These are phyloP conservation scores for Exutisphaerella laricina DNA, from an alignment of 2,329 filamentous ascomycete genomes.

Conservation along the genomic window DNA sequence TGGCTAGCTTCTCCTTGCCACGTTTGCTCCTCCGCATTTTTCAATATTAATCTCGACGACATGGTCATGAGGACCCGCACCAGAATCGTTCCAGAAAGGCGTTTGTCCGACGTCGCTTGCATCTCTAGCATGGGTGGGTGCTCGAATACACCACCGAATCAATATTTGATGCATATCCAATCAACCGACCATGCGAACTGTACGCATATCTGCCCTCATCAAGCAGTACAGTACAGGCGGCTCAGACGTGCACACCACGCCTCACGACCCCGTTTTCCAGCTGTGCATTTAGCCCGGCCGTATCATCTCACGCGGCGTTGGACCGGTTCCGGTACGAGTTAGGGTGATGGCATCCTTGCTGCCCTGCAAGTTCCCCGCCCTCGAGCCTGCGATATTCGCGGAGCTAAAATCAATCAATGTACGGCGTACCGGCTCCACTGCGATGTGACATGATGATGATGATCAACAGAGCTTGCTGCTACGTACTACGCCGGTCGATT, in stretches of 20 bases:
- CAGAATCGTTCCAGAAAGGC: constrained; percentile 15
- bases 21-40: constrained; percentile 2
- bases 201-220: too few species aligned
- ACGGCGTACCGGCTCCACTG: constrained; percentile 21
- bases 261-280: too few species aligned
- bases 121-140: constrained; percentile 4
- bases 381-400: constrained; percentile 16
- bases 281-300: constrained; percentile 2
- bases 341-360: background rate
- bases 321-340: background rate
- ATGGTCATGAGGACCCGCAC: too few species aligned
- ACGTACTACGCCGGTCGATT: too few species aligned
- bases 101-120: constrained; percentile 10
- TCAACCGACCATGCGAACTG: constrained; percentile 1
- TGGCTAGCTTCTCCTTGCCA: constrained; percentile 1
- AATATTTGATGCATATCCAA: background rate
- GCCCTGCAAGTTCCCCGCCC: constrained; percentile 11
- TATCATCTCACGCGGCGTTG: background rate
- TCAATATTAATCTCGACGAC: constrained; percentile 1
- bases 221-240: too few species aligned
- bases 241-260: too few species aligned
- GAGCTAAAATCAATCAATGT: constrained; percentile 11
- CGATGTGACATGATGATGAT: constrained; percentile 12
- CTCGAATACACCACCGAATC: background rate
- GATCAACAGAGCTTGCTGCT: constrained; percentile 5